Percentiles rank a stretch among this genome's conserved stretches.
Conservation (phyloP, 2,329 filamentous ascomycete species). For the Colletotrichum simmondsii region DNA sequence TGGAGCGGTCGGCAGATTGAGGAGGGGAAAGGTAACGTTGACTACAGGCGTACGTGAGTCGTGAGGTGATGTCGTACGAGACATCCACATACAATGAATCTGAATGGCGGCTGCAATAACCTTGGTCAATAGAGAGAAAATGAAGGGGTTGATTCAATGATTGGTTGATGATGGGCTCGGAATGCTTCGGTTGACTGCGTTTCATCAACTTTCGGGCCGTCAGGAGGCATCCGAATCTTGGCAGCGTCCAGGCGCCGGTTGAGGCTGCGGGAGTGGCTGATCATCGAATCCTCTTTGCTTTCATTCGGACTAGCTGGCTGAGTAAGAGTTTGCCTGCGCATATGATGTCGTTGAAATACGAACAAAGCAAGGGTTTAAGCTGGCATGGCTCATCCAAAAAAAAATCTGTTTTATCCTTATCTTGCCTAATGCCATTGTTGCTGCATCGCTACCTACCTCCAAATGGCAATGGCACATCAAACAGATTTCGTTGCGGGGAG, state of each 20-base stretch:
- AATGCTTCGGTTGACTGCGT: background rate
- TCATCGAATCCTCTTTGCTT: background rate
- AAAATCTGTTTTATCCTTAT: background rate
- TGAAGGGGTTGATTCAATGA: background rate
- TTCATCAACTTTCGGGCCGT: slow-evolving; percentile 12
- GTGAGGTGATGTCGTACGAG: slow-evolving; percentile 1
- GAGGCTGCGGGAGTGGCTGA: slow-evolving; percentile 1
- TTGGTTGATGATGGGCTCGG: background rate
- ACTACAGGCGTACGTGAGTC: background rate
- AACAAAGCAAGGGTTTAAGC: background rate
- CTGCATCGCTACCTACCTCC: background rate
- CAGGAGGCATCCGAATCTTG: background rate
- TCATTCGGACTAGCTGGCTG: background rate
- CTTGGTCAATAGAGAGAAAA: background rate
- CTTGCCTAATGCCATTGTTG: background rate
- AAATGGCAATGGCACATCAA: background rate
- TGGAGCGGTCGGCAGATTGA: background rate
- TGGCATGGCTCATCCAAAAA: background rate
- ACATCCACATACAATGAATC: background rate
- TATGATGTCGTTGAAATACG: background rate
- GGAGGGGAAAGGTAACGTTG: background rate
- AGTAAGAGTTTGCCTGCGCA: background rate
- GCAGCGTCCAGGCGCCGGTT: background rate
- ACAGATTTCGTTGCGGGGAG: background rate
- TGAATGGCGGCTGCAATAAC: background rate